These are phyloP conservation scores for Tolypocladium pustulatum DNA, from an alignment of 2,329 filamentous ascomycete species.

Conservation along the genomic window DNA sequence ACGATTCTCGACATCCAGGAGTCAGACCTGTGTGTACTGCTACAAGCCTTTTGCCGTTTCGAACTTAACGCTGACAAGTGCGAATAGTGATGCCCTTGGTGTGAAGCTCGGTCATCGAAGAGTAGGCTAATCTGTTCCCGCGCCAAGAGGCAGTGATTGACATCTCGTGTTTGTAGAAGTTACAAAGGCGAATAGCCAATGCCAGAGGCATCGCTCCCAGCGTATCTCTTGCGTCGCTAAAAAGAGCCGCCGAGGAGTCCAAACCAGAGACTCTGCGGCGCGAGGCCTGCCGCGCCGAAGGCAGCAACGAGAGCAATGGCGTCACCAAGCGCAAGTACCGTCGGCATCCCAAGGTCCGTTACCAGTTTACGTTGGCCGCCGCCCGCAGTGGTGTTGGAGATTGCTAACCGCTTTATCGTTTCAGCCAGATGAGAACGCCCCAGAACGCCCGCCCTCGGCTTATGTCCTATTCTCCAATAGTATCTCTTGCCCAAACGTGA, in stretches of 20 bases:
- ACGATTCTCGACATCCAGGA: conserved; percentile 77
- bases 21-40: conserved; percentile 63
- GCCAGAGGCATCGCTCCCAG: conserved; percentile 52
- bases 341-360: conserved; percentile 59
- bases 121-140: conserved; percentile 35
- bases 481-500: conserved; percentile 36
- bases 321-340: conserved; percentile 64
- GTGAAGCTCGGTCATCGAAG: conserved; percentile 75
- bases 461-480: conserved; percentile 83
- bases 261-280: conserved; percentile 42
- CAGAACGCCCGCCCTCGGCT: conserved; percentile 69
- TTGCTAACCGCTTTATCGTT: neutral
- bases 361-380: neutral
- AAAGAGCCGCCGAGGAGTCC: conserved; percentile 40
- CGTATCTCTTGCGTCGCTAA: conserved; percentile 37
- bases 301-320: conserved; percentile 29
- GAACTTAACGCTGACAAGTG: conserved; percentile 10
- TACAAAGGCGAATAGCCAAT: conserved; percentile 75
- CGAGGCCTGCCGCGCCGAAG: conserved; percentile 37
- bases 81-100: conserved; percentile 53
- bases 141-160: conserved; percentile 6
- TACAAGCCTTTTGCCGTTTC: neutral
- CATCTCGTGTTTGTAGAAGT: conserved; percentile 44
- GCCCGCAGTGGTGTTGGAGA: neutral
- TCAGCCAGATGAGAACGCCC: conserved; percentile 67